These are phyloP conservation scores for Trypanosoma lewisi DNA, from an alignment of 208 protist genomes.

Conservation along the genomic window DNA sequence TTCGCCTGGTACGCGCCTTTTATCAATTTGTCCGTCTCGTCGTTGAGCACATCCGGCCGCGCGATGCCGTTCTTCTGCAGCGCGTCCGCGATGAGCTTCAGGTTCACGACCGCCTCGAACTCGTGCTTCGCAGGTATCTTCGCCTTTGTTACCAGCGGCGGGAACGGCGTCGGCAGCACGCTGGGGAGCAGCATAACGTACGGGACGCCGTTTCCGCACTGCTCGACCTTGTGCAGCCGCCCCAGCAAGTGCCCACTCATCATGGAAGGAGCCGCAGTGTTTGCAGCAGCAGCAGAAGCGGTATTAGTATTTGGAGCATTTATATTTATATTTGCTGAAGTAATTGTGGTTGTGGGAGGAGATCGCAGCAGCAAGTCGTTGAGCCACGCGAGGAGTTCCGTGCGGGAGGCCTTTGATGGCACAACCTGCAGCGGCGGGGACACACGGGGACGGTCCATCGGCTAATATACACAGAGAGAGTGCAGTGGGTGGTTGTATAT, in stretches of 20 bases:
- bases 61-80: constrained; percentile 89
- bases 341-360: too few relatives aligned
- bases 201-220: constrained; percentile 84
- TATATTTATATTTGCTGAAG: too few relatives aligned
- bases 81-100: constrained; percentile 93
- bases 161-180: constrained; percentile 79
- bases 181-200: constrained; percentile 93
- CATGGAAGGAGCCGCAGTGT: too few relatives aligned
- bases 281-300: too few relatives aligned
- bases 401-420: constrained; percentile 49
- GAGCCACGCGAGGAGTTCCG: constrained; percentile 78
- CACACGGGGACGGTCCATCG: constrained; percentile 26
- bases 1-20: constrained; percentile 97
- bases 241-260: constrained; percentile 32
- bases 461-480: constrained; percentile 9
- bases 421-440: constrained; percentile 43
- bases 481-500: constrained; percentile 10
- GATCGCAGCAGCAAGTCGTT: constrained; percentile 49
- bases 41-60: constrained; percentile 57
- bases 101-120: constrained; percentile 95
- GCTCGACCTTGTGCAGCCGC: constrained; percentile 69
- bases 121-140: constrained; percentile 89
- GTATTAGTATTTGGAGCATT: too few relatives aligned
- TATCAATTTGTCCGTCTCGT: constrained; percentile 90
- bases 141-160: constrained; percentile 82